Percentiles rank a stretch among this genome's conserved stretches.
These are phyloP conservation scores for Penicillium sp. DNA, from an alignment of 2,329 filamentous ascomycete genomes.

Conservation along the genomic window DNA sequence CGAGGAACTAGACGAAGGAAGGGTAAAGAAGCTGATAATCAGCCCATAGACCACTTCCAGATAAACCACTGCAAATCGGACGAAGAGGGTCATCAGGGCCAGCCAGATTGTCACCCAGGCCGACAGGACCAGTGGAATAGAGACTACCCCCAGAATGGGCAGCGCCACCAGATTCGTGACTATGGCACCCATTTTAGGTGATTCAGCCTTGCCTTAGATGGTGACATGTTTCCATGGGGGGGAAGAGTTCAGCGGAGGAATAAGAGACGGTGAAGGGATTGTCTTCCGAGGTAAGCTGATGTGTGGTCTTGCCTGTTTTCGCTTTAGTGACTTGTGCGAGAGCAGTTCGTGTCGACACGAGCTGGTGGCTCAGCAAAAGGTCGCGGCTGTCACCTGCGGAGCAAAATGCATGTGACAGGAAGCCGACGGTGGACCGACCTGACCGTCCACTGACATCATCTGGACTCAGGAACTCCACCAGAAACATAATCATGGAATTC, in stretches of 20 bases:
- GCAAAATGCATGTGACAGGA: conserved; percentile 18
- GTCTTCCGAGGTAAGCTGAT: no score
- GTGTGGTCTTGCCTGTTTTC: no score
- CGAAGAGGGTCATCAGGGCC: conserved; percentile 56
- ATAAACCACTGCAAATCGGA: conserved; percentile 58
- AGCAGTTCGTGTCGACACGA: no score
- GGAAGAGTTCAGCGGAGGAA: no score
- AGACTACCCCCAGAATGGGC: conserved; percentile 58
- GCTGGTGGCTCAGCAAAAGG: no score
- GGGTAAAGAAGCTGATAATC: conserved; percentile 50
- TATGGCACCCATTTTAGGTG: conserved; percentile 25
- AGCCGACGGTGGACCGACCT: no score
- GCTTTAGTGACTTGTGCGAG: no score
- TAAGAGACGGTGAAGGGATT: no score
- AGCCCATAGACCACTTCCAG: conserved; percentile 56
- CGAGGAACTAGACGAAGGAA: conserved; percentile 24
- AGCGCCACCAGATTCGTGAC: conserved; percentile 45
- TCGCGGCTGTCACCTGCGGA: conserved; percentile 7
- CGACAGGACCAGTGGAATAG: conserved; percentile 57
- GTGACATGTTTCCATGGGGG: no score
- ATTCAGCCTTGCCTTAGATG: neutral
- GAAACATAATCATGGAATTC: neutral
- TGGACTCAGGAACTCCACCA: neutral
- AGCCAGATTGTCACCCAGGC: conserved; percentile 59
- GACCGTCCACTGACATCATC: conserved; percentile 15